Conservation (phyloP, 2,329 filamentous ascomycete genomes). For the Fusarium virguliforme region DNA sequence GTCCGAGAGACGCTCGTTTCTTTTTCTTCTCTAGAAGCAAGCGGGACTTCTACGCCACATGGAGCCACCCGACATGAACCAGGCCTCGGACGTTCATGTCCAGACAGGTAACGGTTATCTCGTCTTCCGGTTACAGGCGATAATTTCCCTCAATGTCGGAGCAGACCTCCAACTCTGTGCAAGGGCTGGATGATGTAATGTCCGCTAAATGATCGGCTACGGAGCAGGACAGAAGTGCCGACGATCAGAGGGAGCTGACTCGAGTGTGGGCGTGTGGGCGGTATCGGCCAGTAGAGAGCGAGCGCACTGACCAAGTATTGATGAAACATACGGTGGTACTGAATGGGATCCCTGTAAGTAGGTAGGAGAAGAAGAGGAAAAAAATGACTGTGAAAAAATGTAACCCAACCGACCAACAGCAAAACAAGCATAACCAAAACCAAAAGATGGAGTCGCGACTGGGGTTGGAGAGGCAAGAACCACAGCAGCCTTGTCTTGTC, state of each 20-base stretch:
- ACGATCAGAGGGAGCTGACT: conserved; percentile 25
- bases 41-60: conserved; percentile 8
- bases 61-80: conserved; percentile 4
- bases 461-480: neutral
- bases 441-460: neutral
- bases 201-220: conserved; percentile 22
- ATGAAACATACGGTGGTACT: conserved; percentile 26
- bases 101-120: neutral
- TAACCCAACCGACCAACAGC: conserved; percentile 6
- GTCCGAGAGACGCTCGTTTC: conserved; percentile 7
- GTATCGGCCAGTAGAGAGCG: conserved; percentile 1
- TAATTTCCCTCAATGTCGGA: conserved; percentile 21
- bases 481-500: neutral
- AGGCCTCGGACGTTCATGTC: conserved; percentile 8
- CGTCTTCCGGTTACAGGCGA: conserved; percentile 25
- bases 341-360: neutral
- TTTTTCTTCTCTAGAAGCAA: conserved; percentile 14
- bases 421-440: neutral
- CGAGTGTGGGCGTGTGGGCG: neutral
- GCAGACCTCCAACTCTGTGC: neutral
- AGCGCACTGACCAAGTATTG: conserved; percentile 24
- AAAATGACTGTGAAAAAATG: neutral
- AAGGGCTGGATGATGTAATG: conserved; percentile 34
- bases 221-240: conserved; percentile 36
- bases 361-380: neutral